phyloP scores from a whole-genome alignment of 2,329 filamentous ascomycete species.

The Hypoxylon sp. region DNA sequence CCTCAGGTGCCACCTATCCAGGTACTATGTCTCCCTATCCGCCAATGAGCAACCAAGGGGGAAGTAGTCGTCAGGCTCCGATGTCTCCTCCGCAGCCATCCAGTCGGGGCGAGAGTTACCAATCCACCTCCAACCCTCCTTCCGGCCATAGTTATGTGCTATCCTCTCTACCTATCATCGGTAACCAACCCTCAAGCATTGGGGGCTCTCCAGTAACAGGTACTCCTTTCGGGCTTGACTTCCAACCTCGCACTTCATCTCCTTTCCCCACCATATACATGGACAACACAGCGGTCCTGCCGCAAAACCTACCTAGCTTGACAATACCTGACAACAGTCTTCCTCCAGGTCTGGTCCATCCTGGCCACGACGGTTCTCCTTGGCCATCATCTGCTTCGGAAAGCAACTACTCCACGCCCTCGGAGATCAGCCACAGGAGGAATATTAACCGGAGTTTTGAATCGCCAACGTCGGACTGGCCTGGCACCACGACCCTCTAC shows the following conservation, averaged over 20 bases:
- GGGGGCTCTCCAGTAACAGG: constrained; percentile 46
- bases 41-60: constrained; percentile 35
- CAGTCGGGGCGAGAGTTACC: constrained; percentile 37
- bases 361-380: constrained; percentile 57
- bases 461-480: constrained; percentile 50
- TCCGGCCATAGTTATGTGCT: constrained; percentile 43
- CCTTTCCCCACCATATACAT: constrained; percentile 47
- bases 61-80: constrained; percentile 46
- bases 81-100: constrained; percentile 49
- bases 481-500: constrained; percentile 35
- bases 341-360: constrained; percentile 53
- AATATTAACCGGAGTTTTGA: constrained; percentile 38
- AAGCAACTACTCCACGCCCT: constrained; percentile 65
- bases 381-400: constrained; percentile 64
- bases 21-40: constrained; percentile 42
- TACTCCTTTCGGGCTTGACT: constrained; percentile 45
- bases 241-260: constrained; percentile 52
- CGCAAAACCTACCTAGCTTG: constrained; percentile 48
- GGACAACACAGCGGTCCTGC: constrained; percentile 48
- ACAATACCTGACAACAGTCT: constrained; percentile 53
- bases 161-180: constrained; percentile 45
- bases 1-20: constrained; percentile 46
- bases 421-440: constrained; percentile 54
- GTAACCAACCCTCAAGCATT: constrained; percentile 48
- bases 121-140: constrained; percentile 32